Conservation (phyloP, 208 protist species). For the Entamoeba moshkovskii region DNA sequence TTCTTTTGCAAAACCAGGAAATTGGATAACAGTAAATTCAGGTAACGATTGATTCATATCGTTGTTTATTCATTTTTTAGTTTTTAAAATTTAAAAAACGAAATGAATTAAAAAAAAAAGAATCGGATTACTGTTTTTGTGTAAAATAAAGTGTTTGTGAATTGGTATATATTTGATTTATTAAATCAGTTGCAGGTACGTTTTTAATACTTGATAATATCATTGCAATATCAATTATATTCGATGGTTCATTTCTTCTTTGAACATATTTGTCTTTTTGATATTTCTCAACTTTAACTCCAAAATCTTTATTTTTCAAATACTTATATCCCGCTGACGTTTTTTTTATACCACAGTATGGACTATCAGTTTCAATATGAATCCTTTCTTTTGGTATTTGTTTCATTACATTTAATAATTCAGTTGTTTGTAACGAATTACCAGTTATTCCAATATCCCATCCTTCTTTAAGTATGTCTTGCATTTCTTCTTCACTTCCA, state of each 20-base stretch:
- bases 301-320: constrained; percentile 32
- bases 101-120: background rate
- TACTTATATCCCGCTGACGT: constrained; percentile 61
- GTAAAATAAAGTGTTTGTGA: background rate
- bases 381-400: constrained; percentile 60
- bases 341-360: constrained; percentile 63
- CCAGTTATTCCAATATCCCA: constrained; percentile 71
- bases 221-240: constrained; percentile 5
- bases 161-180: background rate
- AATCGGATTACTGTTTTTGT: background rate
- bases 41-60: background rate
- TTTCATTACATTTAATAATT: constrained; percentile 59
- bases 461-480: constrained; percentile 52
- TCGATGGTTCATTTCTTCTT: constrained; percentile 62
- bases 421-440: constrained; percentile 69
- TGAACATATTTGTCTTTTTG: constrained; percentile 52
- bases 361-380: constrained; percentile 65
- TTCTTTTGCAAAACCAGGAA: background rate
- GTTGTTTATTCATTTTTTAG: background rate
- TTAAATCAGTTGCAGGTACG: background rate
- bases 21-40: background rate
- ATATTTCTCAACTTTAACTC: constrained; percentile 47
- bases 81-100: background rate
- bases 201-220: background rate
- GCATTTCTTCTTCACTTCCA: constrained; percentile 55